Evolutionary conservation across 129 eudicot species (phyloP).

Genomic region (Dittrichia graveolens): DNA sequence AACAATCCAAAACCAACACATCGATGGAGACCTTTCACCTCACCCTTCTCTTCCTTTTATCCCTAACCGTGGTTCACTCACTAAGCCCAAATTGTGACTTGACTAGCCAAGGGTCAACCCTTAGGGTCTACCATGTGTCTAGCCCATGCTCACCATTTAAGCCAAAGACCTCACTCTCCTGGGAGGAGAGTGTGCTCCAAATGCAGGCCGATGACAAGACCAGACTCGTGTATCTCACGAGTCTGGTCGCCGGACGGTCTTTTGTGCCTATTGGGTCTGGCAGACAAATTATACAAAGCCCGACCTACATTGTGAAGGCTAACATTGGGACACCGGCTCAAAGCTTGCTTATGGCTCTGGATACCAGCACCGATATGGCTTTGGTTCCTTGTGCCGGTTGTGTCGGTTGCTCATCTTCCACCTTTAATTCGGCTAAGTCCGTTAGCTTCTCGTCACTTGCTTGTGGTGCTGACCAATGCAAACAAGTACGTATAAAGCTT

Average conservation of each 20-base stretch:
- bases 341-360: slow-evolving; percentile 78
- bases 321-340: slow-evolving; percentile 91
- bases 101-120: slow-evolving; percentile 63
- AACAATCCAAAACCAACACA: slow-evolving; percentile 9
- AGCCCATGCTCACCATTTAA: slow-evolving; percentile 88
- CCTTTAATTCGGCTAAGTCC: slow-evolving; percentile 55
- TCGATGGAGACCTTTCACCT: slow-evolving; percentile 41
- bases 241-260: slow-evolving; percentile 75
- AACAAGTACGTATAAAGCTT: slow-evolving; percentile 50
- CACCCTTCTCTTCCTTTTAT: slow-evolving; percentile 36
- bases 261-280: slow-evolving; percentile 80
- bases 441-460: slow-evolving; percentile 57
- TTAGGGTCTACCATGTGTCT: slow-evolving; percentile 67
- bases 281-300: slow-evolving; percentile 72
- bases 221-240: slow-evolving; percentile 64
- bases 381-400: slow-evolving; percentile 89
- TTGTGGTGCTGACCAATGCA: slow-evolving; percentile 68
- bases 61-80: slow-evolving; percentile 35
- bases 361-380: slow-evolving; percentile 88
- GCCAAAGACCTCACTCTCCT: slow-evolving; percentile 56
- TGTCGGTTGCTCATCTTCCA: slow-evolving; percentile 66
- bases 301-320: slow-evolving; percentile 82
- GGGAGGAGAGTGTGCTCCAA: slow-evolving; percentile 77
- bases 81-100: slow-evolving; percentile 45
- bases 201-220: slow-evolving; percentile 78